Base-by-base conservation (phyloP, 1,284 basidiomycete genomes). In the Ustilago crameri region DNA sequence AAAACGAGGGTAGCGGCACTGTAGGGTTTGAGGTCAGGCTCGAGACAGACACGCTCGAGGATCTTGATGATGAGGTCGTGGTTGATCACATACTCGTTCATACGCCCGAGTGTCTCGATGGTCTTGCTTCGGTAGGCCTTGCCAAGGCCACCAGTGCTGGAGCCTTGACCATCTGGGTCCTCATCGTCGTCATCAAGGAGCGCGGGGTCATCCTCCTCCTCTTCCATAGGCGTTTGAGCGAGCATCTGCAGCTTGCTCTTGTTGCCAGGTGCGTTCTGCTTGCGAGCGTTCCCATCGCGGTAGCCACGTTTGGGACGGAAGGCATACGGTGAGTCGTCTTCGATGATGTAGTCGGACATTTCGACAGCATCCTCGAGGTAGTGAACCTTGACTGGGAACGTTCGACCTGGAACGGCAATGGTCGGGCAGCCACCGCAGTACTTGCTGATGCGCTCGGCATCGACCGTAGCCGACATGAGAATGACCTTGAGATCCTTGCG, bases 391-490 rank as follows among this genome's bases (percentile, higher is more conserved):
- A 98, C 96, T 9, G 96, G 95, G 86, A 93, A 98, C 0, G 95
- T 98, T n/a, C 96, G 88, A 2, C 96, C 96, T 9, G 95, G 95
- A 17, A 99, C 92, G 0, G 69, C 48, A 22, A 83, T 44, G 24
- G 90, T 89, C 0, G 94, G 93, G 81, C 95, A 97, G 24, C 90
- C 90, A 20, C 91, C 93, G 81, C 98, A 98, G 84, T 92, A 98
- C 22, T 85, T 85, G n/a, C 94, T 93, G 51, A 98, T 90, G 84
- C 97, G 95, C 63, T 95, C 91, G 18, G 83, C 91, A 79, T 99
- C 93, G 27, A 98, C 87, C 0, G 96, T 99, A 0, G 96, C 96
- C 23, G 94, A 97, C 96, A 99, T 99, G 54, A 98, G 87, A 32
- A 98, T 89, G 30, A 99, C 89, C 84, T 93, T 95, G 49, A 99